Evolutionary conservation across 805 yeast species (phyloP), one percentile per base, ranked within the genome.

Genomic region (Metschnikowia cubensis): DNA sequence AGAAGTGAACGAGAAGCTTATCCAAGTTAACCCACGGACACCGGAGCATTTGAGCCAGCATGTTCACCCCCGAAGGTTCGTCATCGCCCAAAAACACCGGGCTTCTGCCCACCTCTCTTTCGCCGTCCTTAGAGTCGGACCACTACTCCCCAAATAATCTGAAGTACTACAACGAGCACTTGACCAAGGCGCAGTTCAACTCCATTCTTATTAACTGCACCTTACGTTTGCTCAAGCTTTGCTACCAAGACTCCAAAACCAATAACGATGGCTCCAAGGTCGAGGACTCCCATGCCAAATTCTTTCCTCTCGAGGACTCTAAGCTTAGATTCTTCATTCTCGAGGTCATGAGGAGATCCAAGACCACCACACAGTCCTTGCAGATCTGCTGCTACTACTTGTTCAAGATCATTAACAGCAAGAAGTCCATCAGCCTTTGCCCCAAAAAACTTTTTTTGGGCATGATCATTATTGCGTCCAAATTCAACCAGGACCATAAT

Each of bases 401-500:
- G n/a, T 66, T 76, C 55, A 77, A 78, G 51, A 58, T 85, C 41
- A 59, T 69, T 45, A 64, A 64, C 51, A 45, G 56, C 21, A 49
- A 53, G 35, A 36, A 45, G 14, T 38, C 55, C 11, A n/a, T 58
- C 20, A 46, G 63, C 34, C 56, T 54, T 45, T 83, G 87, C 59
- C 84, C 89, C 6, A 82, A 87, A 58, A 80, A 86, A 53, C 76
- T 82, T 38, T 83, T 89, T 54, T 73, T 89, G 52, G 78, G 84
- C 2, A 78, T 87, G 59, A 64, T 89, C 47, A 85, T 88, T 47
- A 69, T 89, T 35, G 83, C 94, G 3, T 79, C 84, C 47, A 89
- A 89, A 63, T 87, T 82, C 64, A 73, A 77, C 52, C 89, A 83
- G 61, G 96, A 89, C 66, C 79, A 81, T 45, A 85, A 84, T 62